phyloP scores from a whole-genome alignment of 345 rosid genomes.

The Camelina laxa region DNA sequence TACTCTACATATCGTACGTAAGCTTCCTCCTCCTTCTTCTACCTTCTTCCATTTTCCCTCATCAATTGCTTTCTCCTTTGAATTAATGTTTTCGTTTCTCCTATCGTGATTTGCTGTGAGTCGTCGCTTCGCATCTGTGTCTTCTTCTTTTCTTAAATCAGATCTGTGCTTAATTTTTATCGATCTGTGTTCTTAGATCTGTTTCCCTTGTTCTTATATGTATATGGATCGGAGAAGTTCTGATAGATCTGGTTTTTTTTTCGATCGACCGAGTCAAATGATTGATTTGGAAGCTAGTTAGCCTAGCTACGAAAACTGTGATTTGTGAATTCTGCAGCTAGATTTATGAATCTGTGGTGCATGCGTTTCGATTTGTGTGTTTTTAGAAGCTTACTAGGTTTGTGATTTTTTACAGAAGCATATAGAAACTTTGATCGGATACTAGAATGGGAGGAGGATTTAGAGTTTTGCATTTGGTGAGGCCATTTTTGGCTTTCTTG shows the following conservation, averaged over 20 bases:
- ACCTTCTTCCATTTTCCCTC: not conserved
- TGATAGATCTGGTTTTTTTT: slow-evolving; percentile 33
- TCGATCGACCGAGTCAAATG: not conserved
- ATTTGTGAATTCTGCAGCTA: not conserved
- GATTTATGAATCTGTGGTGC: not conserved
- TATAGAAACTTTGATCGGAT: slow-evolving; percentile 10
- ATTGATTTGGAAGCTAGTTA: not conserved
- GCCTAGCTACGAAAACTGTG: not conserved
- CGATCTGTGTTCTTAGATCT: slow-evolving; percentile 15
- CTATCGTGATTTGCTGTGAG: slow-evolving; percentile 31
- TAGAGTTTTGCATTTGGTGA: slow-evolving; percentile 66
- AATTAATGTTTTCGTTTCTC: not conserved
- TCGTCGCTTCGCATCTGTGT: not conserved
- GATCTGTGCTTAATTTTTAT: slow-evolving; percentile 20
- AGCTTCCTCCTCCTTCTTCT: slow-evolving; percentile 6
- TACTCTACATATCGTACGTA: slow-evolving; percentile 25
- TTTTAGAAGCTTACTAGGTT: not conserved
- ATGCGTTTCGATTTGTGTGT: slow-evolving; percentile 11
- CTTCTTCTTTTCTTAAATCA: not conserved
- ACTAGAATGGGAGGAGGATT: slow-evolving; percentile 74
- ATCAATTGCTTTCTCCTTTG: slow-evolving; percentile 9
- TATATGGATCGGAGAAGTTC: not conserved
- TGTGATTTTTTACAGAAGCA: slow-evolving; percentile 33
- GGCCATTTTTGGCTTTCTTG: slow-evolving; percentile 63
- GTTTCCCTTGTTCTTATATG: not conserved